Evolutionary conservation across 2,329 filamentous ascomycete genomes (phyloP), one percentile per base, ranked within the genome.

Genomic region (Epichloe baconii): DNA sequence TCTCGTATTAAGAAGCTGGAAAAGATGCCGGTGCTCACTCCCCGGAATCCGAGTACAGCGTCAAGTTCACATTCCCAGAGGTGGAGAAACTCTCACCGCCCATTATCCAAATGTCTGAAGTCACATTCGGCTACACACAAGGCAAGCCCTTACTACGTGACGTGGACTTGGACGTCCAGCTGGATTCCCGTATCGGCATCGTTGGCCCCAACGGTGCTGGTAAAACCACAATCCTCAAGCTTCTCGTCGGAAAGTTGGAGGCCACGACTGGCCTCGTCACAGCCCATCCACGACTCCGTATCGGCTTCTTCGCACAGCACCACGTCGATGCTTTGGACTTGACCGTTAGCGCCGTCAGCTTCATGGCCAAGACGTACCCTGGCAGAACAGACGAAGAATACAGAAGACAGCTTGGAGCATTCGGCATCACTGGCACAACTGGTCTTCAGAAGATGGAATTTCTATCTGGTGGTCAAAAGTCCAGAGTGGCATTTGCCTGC

Each of bases 1-100:
- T 97, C 91, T 1, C 84, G 93, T 63, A 97, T 98, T 79, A 98
- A 98, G 78, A 98, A 98, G 67, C 76, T 98, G 55, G 94, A 98
- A 69, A 88, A 86, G 64, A 96, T 98, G 88, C 93, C 94, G 2
- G 74, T 95, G 1, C 78, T 98, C 49, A 86, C 95, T 61, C 67
- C 90, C 94, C 93, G 5, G 93, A 98, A 72, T 82, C 83, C 53
- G 91, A 95, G 68, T 98, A 98, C 75, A 88, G 80, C 50, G 93
- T 98, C 53, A 87, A 95, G 64, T 98, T 98, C 79, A 86, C 84
- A 59, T 98, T 98, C 73, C 93, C 93, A 10, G 89, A 95, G 8
- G 93, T 98, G 52, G 93, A 98, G 70, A 97, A 97, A 71, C 76
- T 98, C 53, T 95, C 91, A 17, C 91, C 93, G 15, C 93, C 93